These are phyloP conservation scores for Vararia minispora DNA, from an alignment of 768 basidiomycete species.

Conservation along the genomic window DNA sequence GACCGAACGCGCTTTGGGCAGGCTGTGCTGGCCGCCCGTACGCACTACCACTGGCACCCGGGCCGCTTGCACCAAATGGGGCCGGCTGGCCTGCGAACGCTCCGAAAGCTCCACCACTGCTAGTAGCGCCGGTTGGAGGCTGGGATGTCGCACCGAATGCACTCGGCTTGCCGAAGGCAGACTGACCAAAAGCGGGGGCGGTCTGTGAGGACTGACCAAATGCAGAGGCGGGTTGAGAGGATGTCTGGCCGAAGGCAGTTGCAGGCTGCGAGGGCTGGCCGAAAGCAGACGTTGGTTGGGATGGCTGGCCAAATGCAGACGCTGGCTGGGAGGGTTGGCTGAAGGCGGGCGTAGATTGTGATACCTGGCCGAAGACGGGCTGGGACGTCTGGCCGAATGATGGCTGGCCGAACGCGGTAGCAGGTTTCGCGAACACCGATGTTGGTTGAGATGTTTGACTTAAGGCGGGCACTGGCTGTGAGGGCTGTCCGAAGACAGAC, in stretches of 20 bases:
- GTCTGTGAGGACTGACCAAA: constrained; percentile 22
- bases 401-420: constrained; percentile 7
- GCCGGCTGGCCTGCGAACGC: too few species aligned
- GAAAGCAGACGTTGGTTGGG: constrained; percentile 1
- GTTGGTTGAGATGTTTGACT: constrained; percentile 4
- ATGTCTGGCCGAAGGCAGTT: constrained; percentile 21
- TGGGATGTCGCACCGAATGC: too few species aligned
- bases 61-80: too few species aligned
- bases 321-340: constrained; percentile 11
- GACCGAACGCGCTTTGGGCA: too few species aligned
- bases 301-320: constrained; percentile 8
- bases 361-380: constrained; percentile 1
- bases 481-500: constrained; percentile 27
- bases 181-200: constrained; percentile 21
- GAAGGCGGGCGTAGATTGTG: neutral
- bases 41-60: too few species aligned
- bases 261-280: too few species aligned
- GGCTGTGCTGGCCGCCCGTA: too few species aligned
- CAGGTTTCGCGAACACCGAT: too few species aligned
- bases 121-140: too few species aligned
- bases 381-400: neutral
- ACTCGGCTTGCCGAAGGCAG: constrained; percentile 26
- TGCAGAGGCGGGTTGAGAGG: constrained; percentile 19
- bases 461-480: constrained; percentile 4
- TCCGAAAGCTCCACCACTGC: too few species aligned